Evolutionary conservation across 495 filamentous ascomycete species (phyloP).

Genomic region (Talaromyces trachyspermus): DNA sequence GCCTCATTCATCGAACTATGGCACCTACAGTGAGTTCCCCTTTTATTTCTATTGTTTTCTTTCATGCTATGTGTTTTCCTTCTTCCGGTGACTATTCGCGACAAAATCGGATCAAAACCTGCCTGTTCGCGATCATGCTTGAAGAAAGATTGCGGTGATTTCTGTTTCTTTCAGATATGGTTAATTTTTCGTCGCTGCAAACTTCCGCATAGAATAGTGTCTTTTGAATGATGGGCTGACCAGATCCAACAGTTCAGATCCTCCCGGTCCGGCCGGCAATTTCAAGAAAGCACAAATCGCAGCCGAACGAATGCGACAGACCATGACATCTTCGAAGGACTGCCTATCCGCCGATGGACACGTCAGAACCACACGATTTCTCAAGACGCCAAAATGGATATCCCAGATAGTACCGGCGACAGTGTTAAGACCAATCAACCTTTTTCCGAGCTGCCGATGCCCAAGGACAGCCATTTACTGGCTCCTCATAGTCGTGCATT

Average conservation of each 20-base stretch:
- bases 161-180: too few species aligned
- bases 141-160: too few species aligned
- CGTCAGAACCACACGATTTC: slow-evolving; percentile 63
- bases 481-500: slow-evolving; percentile 73
- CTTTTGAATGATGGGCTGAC: too few species aligned
- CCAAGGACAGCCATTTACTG: slow-evolving; percentile 77
- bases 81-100: too few species aligned
- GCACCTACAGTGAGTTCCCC: slow-evolving; percentile 34
- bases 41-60: neutral
- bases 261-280: slow-evolving; percentile 37
- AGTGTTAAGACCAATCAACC: slow-evolving; percentile 6
- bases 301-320: slow-evolving; percentile 73
- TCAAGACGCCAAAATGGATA: slow-evolving; percentile 47
- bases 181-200: too few species aligned
- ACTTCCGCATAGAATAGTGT: too few species aligned
- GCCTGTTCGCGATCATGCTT: neutral
- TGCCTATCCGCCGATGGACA: slow-evolving; percentile 90
- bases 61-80: too few species aligned
- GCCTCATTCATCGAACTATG: slow-evolving; percentile 17
- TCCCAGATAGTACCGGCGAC: slow-evolving; percentile 35
- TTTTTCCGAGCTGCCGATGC: slow-evolving; percentile 62
- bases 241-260: slow-evolving; percentile 30
- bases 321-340: slow-evolving; percentile 91
- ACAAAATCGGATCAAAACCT: too few species aligned
- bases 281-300: slow-evolving; percentile 53